Base-by-base conservation (phyloP, 345 rosid genomes). In the Acer negundo region DNA sequence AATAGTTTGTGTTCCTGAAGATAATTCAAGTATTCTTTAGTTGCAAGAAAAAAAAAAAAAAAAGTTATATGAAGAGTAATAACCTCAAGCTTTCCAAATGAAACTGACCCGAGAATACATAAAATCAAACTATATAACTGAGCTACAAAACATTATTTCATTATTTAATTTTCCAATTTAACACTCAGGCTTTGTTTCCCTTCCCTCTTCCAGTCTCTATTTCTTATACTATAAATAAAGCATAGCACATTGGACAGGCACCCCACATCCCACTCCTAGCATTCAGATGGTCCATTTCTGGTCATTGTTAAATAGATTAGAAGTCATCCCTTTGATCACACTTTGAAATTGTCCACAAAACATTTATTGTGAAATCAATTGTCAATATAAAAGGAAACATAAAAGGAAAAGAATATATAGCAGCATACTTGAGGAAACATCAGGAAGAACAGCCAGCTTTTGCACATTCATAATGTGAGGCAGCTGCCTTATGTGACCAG, bases 391-490 rank as follows among this genome's bases (percentile, higher is more conserved):
- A 68, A 76, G 69, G 64, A 65, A 35, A 49, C 13, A 49, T 35
- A 78, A 75, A 74, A 62, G 35, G 22, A 46, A 62, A 42, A 55
- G 61, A 77, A 77, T n/a, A 20, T 44, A 55, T 35, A 82, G 69
- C 58, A 63, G 62, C 90, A 82, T 91, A 93, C 98, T 83, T 81
- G 77, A 78, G 46, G 92, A 84, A 74, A 83, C 51, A 76, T 90
- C 95, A 69, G 94, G 94, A 77, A 85, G 76, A 81, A 88, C 76
- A 72, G 93, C 91, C 84, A 91, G 74, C 79, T 87, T 91, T 53
- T 88, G 96, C 82, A 91, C 94, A 79, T 88, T 90, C 89, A 84
- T 86, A 66, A 81, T 71, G 73, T 74, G 87, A 78, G 93, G 91
- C 80, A 91, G 79, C 65, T 70, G 89, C 82, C 81, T 85, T 83